phyloP scores from a whole-genome alignment of 192 early-diverging fungal species.

The Mortierella claussenii region DNA sequence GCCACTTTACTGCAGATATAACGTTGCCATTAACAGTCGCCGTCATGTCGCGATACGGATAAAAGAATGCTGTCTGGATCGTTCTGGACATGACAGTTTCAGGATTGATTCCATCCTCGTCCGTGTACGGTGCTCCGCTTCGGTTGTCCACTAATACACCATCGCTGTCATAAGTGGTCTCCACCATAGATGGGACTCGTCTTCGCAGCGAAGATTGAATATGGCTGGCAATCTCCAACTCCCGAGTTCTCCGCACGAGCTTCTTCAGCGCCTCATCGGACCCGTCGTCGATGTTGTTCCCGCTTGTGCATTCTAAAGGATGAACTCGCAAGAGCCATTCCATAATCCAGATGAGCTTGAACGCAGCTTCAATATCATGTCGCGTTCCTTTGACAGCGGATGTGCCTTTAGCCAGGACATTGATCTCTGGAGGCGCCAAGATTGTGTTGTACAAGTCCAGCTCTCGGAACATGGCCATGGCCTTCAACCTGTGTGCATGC shows the following conservation, averaged over 20 bases:
- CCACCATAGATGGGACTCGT: too few species aligned
- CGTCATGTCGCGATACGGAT: constrained; percentile 59
- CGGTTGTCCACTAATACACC: background rate
- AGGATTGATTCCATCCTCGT: constrained; percentile 17
- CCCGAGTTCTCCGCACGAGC: too few species aligned
- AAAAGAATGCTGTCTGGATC: constrained; percentile 62
- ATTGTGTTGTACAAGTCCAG: constrained; percentile 57
- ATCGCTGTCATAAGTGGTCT: too few species aligned
- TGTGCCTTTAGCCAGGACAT: constrained; percentile 28
- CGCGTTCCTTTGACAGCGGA: constrained; percentile 30
- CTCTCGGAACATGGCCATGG: constrained; percentile 47
- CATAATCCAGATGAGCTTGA: constrained; percentile 52
- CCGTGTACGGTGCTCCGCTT: background rate
- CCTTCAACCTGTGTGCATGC: constrained; percentile 28
- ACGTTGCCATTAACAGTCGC: constrained; percentile 54
- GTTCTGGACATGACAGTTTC: too few species aligned
- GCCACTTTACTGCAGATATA: constrained; percentile 49
- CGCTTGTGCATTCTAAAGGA: background rate
- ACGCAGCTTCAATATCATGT: constrained; percentile 27
- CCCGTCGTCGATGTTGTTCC: too few species aligned
- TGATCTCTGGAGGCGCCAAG: constrained; percentile 49
- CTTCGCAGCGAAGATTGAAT: too few species aligned
- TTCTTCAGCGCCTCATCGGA: too few species aligned
- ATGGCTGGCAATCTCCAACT: too few species aligned
- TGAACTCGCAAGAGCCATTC: constrained; percentile 53